Evolutionary conservation across 2,329 filamentous ascomycete species (phyloP).

Genomic region (Magnaporthiopsis incrustans): DNA sequence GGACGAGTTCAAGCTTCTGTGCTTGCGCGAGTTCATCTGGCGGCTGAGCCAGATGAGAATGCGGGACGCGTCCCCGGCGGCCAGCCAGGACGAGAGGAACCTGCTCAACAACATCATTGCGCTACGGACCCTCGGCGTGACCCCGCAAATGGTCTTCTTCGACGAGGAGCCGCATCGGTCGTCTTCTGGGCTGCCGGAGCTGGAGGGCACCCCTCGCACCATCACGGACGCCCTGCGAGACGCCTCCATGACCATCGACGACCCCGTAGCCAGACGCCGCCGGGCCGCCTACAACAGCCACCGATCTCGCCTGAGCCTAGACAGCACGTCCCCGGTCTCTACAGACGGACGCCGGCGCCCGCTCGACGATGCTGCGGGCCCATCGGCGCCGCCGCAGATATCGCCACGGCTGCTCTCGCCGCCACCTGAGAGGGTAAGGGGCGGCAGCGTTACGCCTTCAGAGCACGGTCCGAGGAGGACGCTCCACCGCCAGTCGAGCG

Average conservation of each 20-base stretch:
- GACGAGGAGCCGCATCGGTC: slow-evolving; percentile 60
- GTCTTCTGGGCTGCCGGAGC: slow-evolving; percentile 22
- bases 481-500: slow-evolving; percentile 51
- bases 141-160: slow-evolving; percentile 85
- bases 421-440: slow-evolving; percentile 23
- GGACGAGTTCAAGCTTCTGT: slow-evolving; percentile 84
- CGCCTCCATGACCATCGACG: slow-evolving; percentile 81
- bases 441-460: slow-evolving; percentile 10
- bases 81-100: slow-evolving; percentile 22
- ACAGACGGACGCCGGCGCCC: slow-evolving; percentile 24
- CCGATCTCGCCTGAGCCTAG: slow-evolving; percentile 32
- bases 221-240: slow-evolving; percentile 88
- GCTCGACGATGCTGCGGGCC: slow-evolving; percentile 20
- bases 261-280: slow-evolving; percentile 47
- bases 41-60: slow-evolving; percentile 66
- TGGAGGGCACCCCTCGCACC: slow-evolving; percentile 44
- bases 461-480: slow-evolving; percentile 32
- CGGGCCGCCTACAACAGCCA: slow-evolving; percentile 44
- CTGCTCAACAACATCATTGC: slow-evolving; percentile 66
- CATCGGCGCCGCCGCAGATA: slow-evolving; percentile 16
- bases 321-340: slow-evolving; percentile 29
- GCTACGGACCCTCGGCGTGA: slow-evolving; percentile 67
- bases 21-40: slow-evolving; percentile 86
- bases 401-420: slow-evolving; percentile 14
- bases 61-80: slow-evolving; percentile 33